phyloP scores from a whole-genome alignment of 768 basidiomycete genomes.

The Gloeostereum incarnatum region DNA sequence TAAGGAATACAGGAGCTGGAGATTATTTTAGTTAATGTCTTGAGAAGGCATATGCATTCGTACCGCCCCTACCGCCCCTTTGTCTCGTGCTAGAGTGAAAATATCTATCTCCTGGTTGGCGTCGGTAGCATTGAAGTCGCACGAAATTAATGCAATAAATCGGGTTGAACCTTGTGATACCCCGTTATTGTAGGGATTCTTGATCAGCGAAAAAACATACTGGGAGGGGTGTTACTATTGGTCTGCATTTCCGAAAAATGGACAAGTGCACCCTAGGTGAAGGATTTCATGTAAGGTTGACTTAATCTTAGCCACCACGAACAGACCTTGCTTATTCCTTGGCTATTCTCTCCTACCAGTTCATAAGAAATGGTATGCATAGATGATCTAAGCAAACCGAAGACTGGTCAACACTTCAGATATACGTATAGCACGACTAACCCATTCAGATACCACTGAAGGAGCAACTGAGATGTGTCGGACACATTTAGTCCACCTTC shows the following conservation, averaged over 20 bases:
- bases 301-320: slow-evolving; percentile 2
- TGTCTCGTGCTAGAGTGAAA: slow-evolving; percentile 70
- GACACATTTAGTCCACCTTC: slow-evolving; percentile 39
- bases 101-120: slow-evolving; percentile 50
- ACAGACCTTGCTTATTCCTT: slow-evolving; percentile 47
- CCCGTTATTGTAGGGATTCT: slow-evolving; percentile 7
- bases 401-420: background rate
- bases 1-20: slow-evolving; percentile 69
- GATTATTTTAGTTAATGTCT: slow-evolving; percentile 1
- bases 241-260: slow-evolving; percentile 67
- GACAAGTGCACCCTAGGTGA: slow-evolving; percentile 66
- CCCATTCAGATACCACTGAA: slow-evolving; percentile 56
- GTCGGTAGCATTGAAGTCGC: slow-evolving; percentile 69
- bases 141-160: slow-evolving; percentile 86
- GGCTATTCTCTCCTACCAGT: slow-evolving; percentile 38
- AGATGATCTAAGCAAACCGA: slow-evolving; percentile 28
- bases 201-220: slow-evolving; percentile 18
- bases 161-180: slow-evolving; percentile 56
- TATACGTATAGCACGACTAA: slow-evolving; percentile 14
- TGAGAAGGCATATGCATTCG: slow-evolving; percentile 14
- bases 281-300: slow-evolving; percentile 3
- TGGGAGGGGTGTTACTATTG: slow-evolving; percentile 37
- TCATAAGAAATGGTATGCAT: slow-evolving; percentile 51
- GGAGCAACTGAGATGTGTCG: slow-evolving; percentile 45
- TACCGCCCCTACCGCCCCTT: slow-evolving; percentile 77